Evolutionary conservation across 345 rosid species (phyloP), one percentile per base, ranked within the genome.

Genomic region (Brassica cretica): DNA sequence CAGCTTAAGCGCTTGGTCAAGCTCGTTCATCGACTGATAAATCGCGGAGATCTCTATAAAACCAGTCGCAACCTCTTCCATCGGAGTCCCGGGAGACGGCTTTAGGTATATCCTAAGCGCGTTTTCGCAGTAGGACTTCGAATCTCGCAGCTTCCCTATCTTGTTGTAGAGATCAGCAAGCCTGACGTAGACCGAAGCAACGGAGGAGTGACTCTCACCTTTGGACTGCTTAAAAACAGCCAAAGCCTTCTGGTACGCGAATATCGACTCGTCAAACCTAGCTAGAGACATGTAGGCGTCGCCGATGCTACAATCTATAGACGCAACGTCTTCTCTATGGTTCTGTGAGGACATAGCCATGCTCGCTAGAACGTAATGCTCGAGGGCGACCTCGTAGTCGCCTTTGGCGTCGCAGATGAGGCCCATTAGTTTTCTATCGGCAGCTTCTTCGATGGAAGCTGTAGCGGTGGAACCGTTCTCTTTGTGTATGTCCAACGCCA

Each of bases 351-450:
- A 84, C 95, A 92, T 86, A 0, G 99, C 89, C 99, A 90, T 89
- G 85, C 97, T 91, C 0, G 96, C 97, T 27, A 93, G 73, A 70
- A 88, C 94, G 39, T 87, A 89, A 80, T 95, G 97, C 85, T 95
- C 98, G 25, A 93, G 97, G 4, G 99, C 97, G 44, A 87, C 83
- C 73, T 91, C 97, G 24, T 86, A 82, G 56, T 93, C 91, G 24
- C 94, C 96, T 77, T 86, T 91, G 0, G 89, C 90, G 65, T 93
- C 98, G 15, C 88, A 88, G 51, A 95, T 86, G 0, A 95, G 86
- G 53, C 98, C 99, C 94, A 95, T 89, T 14, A 95, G 90, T 72
- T 89, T 89, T 71, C 97, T 85, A 39, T 93, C 98, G 0, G 92
- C 89, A 4, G 98, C 98, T 88, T 95, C 99, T 85, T 89, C 94